These are phyloP conservation scores for Vicia villosa DNA, from an alignment of 306 rosid species.

Conservation along the genomic window DNA sequence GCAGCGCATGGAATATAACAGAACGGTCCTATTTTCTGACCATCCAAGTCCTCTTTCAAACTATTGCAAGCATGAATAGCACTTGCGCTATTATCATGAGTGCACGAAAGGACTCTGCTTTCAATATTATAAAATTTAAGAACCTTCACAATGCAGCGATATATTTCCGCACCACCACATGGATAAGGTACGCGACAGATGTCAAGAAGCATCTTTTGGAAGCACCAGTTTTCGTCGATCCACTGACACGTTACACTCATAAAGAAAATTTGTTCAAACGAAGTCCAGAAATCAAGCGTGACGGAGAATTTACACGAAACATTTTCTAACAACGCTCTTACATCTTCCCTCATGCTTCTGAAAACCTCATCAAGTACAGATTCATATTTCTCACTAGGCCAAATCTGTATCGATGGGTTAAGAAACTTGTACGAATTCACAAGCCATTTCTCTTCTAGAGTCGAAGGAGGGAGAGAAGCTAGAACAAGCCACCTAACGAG, in stretches of 20 bases:
- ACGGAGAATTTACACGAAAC: conserved; percentile 81
- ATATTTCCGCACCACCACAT: conserved; percentile 72
- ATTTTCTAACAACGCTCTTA: conserved; percentile 67
- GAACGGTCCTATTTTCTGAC: conserved; percentile 79
- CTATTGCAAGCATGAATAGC: conserved; percentile 78
- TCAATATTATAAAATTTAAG: conserved; percentile 83
- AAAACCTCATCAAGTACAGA: conserved; percentile 72
- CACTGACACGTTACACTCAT: conserved; percentile 94
- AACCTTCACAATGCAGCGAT: conserved; percentile 64
- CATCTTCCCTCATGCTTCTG: conserved; percentile 86
- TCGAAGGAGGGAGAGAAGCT: conserved; percentile 86
- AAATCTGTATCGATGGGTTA: conserved; percentile 80
- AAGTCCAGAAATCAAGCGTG: conserved; percentile 90
- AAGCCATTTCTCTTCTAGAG: conserved; percentile 85
- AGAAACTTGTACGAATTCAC: conserved; percentile 81
- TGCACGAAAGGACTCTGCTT: conserved; percentile 78
- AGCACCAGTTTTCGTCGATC: conserved; percentile 92
- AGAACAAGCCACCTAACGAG: conserved; percentile 82
- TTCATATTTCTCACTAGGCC: conserved; percentile 75
- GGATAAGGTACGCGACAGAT: conserved; percentile 83
- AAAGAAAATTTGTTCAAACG: conserved; percentile 74
- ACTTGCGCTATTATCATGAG: conserved; percentile 80
- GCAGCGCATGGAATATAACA: conserved; percentile 95
- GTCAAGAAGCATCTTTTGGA: conserved; percentile 83
- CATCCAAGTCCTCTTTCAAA: conserved; percentile 71